phyloP scores from a whole-genome alignment of 805 yeast genomes.

The Cyberlindnera lachancei region DNA sequence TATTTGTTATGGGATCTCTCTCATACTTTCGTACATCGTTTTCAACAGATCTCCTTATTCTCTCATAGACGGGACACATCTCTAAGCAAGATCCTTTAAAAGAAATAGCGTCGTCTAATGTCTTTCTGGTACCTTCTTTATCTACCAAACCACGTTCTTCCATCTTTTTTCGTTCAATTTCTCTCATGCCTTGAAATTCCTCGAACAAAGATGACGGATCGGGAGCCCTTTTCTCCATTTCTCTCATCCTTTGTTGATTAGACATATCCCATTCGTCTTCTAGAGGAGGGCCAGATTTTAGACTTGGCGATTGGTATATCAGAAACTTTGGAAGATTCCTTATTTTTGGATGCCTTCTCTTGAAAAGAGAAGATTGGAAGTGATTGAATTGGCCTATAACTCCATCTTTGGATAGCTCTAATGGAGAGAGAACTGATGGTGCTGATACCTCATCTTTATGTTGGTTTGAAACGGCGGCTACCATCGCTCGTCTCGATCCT shows the following conservation, averaged over 20 bases:
- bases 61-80: slow-evolving; percentile 93
- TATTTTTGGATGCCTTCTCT: slow-evolving; percentile 3
- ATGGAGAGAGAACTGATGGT: slow-evolving; percentile 1
- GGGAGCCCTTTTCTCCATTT: slow-evolving; percentile 40
- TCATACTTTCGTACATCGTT: slow-evolving; percentile 80
- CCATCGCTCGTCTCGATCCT: too few species aligned
- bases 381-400: slow-evolving; percentile 21
- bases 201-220: slow-evolving; percentile 73
- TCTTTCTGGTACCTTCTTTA: slow-evolving; percentile 73
- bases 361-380: slow-evolving; percentile 4
- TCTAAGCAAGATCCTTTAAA: slow-evolving; percentile 86
- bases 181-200: slow-evolving; percentile 65
- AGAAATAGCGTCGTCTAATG: slow-evolving; percentile 77
- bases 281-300: slow-evolving; percentile 21
- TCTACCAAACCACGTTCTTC: slow-evolving; percentile 79
- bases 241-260: slow-evolving; percentile 59
- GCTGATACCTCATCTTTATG: too few species aligned
- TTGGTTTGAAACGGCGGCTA: too few species aligned
- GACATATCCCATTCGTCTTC: slow-evolving; percentile 62
- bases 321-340: slow-evolving; percentile 30
- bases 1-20: slow-evolving; percentile 44
- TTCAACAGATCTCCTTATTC: slow-evolving; percentile 80
- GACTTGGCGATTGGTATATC: slow-evolving; percentile 29
- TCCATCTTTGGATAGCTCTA: slow-evolving; percentile 10
- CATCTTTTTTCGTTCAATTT: slow-evolving; percentile 69